Evolutionary conservation across 768 basidiomycete species (phyloP).

Genomic region (Podaxis rugospora): DNA sequence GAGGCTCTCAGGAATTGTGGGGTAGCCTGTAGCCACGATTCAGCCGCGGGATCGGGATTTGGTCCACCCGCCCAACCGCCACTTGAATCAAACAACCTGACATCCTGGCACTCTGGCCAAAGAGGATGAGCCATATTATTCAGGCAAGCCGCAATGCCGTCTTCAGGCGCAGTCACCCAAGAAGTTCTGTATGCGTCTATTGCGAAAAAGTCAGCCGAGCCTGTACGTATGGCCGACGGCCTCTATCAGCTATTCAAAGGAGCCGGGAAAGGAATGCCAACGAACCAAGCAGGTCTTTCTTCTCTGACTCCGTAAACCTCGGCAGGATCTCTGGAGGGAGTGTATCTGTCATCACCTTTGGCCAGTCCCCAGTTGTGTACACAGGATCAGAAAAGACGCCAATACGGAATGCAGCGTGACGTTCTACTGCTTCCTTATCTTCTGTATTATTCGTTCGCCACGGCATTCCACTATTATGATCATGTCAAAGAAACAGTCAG

Average conservation of each 20-base stretch:
- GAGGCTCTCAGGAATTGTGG: slow-evolving; percentile 33
- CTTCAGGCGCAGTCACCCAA: slow-evolving; percentile 36
- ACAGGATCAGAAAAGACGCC: slow-evolving; percentile 47
- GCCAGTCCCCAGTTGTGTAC: slow-evolving; percentile 50
- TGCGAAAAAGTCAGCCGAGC: slow-evolving; percentile 50
- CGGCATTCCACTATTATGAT: slow-evolving; percentile 33
- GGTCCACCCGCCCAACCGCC: slow-evolving; percentile 43
- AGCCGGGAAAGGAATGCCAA: not conserved
- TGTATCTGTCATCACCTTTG: slow-evolving; percentile 43
- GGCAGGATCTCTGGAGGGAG: slow-evolving; percentile 43
- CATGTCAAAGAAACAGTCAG: not conserved
- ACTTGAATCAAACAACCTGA: slow-evolving; percentile 35
- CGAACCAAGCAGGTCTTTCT: slow-evolving; percentile 35
- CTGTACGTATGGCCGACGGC: slow-evolving; percentile 16
- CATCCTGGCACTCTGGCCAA: slow-evolving; percentile 47
- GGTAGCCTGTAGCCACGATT: slow-evolving; percentile 39
- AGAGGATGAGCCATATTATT: slow-evolving; percentile 38
- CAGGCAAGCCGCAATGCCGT: slow-evolving; percentile 41
- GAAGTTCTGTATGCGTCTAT: slow-evolving; percentile 43
- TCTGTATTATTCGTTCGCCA: slow-evolving; percentile 42
- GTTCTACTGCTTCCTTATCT: slow-evolving; percentile 39
- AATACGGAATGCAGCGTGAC: slow-evolving; percentile 47
- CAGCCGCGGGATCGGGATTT: slow-evolving; percentile 36
- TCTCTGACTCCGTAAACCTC: slow-evolving; percentile 42
- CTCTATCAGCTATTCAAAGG: not conserved